phyloP scores from a whole-genome alignment of 1,284 basidiomycete species.

The Flammula alnicola region DNA sequence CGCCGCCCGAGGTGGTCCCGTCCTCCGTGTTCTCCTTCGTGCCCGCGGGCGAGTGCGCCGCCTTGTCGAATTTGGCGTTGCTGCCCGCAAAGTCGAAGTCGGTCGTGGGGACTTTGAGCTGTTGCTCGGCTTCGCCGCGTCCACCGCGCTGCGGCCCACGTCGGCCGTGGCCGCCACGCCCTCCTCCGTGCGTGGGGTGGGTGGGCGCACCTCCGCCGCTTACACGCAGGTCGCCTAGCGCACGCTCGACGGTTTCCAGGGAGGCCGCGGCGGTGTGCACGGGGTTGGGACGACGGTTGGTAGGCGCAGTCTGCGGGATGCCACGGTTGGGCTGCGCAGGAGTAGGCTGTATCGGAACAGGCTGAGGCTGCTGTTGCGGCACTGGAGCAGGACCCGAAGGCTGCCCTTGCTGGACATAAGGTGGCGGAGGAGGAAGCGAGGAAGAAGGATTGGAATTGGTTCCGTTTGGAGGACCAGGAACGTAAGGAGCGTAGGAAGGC shows the following conservation, averaged over 20 bases:
- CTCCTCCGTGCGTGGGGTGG: slow-evolving; percentile 30
- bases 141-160: slow-evolving; percentile 23
- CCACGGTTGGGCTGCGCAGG: slow-evolving; percentile 18
- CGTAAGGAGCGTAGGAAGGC: slow-evolving; percentile 27
- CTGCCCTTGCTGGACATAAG: slow-evolving; percentile 5
- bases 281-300: slow-evolving; percentile 40
- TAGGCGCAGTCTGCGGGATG: slow-evolving; percentile 16
- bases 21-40: slow-evolving; percentile 29
- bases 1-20: slow-evolving; percentile 32
- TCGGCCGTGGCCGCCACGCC: slow-evolving; percentile 42
- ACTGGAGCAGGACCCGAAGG: slow-evolving; percentile 11
- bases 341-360: slow-evolving; percentile 5
- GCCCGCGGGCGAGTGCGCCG: slow-evolving; percentile 45
- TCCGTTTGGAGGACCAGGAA: slow-evolving; percentile 15
- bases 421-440: slow-evolving; percentile 9
- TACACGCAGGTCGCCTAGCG: slow-evolving; percentile 74
- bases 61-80: slow-evolving; percentile 80
- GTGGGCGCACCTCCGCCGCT: slow-evolving; percentile 33
- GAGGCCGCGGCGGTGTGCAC: slow-evolving; percentile 76
- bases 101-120: slow-evolving; percentile 64
- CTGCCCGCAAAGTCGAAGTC: slow-evolving; percentile 79
- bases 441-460: slow-evolving; percentile 10
- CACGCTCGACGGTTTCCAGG: slow-evolving; percentile 78
- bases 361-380: slow-evolving; percentile 10
- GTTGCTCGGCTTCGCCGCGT: slow-evolving; percentile 26